Evolutionary conservation across 129 eudicot species (phyloP).

Genomic region (Ambrosia trifida): DNA sequence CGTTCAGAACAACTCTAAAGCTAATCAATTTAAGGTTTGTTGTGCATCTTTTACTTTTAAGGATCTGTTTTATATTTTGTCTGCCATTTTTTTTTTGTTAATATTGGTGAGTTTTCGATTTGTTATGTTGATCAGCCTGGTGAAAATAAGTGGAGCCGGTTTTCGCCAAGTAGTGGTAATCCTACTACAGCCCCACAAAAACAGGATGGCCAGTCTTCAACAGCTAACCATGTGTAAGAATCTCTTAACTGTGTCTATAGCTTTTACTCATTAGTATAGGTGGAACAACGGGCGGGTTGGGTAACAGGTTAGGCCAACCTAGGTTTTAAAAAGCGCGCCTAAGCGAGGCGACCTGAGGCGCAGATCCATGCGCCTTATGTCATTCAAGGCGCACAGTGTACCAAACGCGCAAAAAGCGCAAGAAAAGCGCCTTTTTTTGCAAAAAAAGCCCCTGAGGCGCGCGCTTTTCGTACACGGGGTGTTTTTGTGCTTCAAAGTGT

Average conservation of each 20-base stretch:
- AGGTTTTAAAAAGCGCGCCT: too few species aligned
- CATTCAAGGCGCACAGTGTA: too few species aligned
- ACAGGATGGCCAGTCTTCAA: slow-evolving; percentile 51
- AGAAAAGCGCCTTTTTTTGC: too few species aligned
- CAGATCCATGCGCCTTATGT: too few species aligned
- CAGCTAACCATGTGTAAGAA: slow-evolving; percentile 69
- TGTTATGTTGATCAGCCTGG: slow-evolving; percentile 53
- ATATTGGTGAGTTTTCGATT: slow-evolving; percentile 8
- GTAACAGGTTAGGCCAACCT: too few species aligned
- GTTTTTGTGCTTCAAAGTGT: too few species aligned
- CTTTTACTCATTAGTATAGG: too few species aligned
- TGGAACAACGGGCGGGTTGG: too few species aligned
- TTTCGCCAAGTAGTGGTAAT: slow-evolving; percentile 41
- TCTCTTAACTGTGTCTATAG: slow-evolving; percentile 17
- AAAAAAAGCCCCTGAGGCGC: too few species aligned
- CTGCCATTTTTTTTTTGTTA: neutral
- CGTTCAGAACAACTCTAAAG: slow-evolving; percentile 58
- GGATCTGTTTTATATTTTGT: slow-evolving; percentile 20
- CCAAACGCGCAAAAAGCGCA: too few species aligned
- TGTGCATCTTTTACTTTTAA: slow-evolving; percentile 10
- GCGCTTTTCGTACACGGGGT: too few species aligned
- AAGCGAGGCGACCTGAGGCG: too few species aligned
- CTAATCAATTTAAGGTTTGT: slow-evolving; percentile 65
- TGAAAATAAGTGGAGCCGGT: slow-evolving; percentile 90
- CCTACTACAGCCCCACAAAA: slow-evolving; percentile 48